These are phyloP conservation scores for Apiospora phragmitis DNA, from an alignment of 2,329 filamentous ascomycete genomes.

Conservation along the genomic window DNA sequence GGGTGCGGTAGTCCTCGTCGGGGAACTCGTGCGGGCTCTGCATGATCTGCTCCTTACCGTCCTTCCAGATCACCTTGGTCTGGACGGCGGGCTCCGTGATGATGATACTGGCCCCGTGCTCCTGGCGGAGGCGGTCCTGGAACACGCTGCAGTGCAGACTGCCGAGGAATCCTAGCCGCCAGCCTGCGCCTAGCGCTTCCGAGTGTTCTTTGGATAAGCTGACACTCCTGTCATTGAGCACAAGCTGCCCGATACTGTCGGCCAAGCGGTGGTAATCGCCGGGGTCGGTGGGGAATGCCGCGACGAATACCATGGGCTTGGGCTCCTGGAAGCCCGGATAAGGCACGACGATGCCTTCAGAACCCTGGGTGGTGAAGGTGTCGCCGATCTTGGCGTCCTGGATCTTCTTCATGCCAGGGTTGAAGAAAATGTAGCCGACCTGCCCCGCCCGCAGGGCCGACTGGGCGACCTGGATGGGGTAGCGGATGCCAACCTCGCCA, in stretches of 20 bases:
- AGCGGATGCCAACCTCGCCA: slow-evolving; percentile 95
- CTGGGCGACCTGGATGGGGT: slow-evolving; percentile 84
- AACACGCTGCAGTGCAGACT: slow-evolving; percentile 99
- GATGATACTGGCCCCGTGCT: slow-evolving; percentile 93
- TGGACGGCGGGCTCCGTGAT: slow-evolving; percentile 96
- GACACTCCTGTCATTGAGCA: slow-evolving; percentile 92
- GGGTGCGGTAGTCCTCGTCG: slow-evolving; percentile 56
- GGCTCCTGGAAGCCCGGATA: slow-evolving; percentile 95
- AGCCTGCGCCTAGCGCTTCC: slow-evolving; percentile 89
- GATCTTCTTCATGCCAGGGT: slow-evolving; percentile 96
- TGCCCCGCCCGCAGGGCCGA: slow-evolving; percentile 82
- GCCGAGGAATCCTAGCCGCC: slow-evolving; percentile 92
- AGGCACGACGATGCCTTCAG: slow-evolving; percentile 73
- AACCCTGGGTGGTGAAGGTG: slow-evolving; percentile 83
- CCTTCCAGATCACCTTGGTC: slow-evolving; percentile 77
- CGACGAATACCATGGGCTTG: slow-evolving; percentile 98
- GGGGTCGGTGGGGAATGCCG: slow-evolving; percentile 92
- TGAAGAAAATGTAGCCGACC: slow-evolving; percentile 96
- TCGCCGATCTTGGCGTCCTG: slow-evolving; percentile 96
- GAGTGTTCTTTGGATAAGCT: slow-evolving; percentile 93
- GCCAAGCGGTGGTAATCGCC: slow-evolving; percentile 82
- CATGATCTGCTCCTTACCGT: slow-evolving; percentile 77
- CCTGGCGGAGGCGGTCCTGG: slow-evolving; percentile 89
- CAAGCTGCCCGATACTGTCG: slow-evolving; percentile 90
- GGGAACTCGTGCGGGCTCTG: slow-evolving; percentile 89